These are phyloP conservation scores for Zalerion maritima DNA, from an alignment of 495 filamentous ascomycete genomes.

Conservation along the genomic window DNA sequence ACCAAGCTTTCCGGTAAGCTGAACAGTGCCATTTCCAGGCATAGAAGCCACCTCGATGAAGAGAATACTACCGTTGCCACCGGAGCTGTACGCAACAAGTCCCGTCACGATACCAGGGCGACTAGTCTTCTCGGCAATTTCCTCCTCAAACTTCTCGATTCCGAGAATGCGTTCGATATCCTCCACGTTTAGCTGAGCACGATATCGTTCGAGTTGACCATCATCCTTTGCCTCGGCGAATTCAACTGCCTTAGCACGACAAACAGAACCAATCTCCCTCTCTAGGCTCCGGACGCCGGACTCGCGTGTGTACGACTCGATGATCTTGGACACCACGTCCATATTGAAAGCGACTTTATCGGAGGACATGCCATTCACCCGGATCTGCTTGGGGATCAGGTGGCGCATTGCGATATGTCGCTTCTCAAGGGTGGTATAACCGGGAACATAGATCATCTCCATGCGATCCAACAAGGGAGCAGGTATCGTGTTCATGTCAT, in stretches of 20 bases:
- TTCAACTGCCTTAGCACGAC: conserved; percentile 88
- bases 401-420: conserved; percentile 87
- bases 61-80: conserved; percentile 87
- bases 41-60: conserved; percentile 98
- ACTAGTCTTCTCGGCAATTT: conserved; percentile 77
- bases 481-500: conserved; percentile 89
- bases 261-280: conserved; percentile 86
- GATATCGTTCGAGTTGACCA: conserved; percentile 55
- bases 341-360: conserved; percentile 61
- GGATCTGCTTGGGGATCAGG: conserved; percentile 86
- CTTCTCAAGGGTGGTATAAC: conserved; percentile 98
- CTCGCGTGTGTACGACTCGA: conserved; percentile 91
- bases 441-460: conserved; percentile 84
- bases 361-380: conserved; percentile 54
- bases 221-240: conserved; percentile 77
- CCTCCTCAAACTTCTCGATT: conserved; percentile 87
- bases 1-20: conserved; percentile 97
- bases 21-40: conserved; percentile 83
- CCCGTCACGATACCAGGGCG: conserved; percentile 93
- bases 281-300: conserved; percentile 96
- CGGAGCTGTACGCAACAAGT: conserved; percentile 87
- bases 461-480: conserved; percentile 90
- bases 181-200: conserved; percentile 52
- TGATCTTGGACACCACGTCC: conserved; percentile 84
- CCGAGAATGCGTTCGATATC: conserved; percentile 87